Conservation (phyloP, 176 grass and related monocot genomes). For the Rhynchospora pubera region DNA sequence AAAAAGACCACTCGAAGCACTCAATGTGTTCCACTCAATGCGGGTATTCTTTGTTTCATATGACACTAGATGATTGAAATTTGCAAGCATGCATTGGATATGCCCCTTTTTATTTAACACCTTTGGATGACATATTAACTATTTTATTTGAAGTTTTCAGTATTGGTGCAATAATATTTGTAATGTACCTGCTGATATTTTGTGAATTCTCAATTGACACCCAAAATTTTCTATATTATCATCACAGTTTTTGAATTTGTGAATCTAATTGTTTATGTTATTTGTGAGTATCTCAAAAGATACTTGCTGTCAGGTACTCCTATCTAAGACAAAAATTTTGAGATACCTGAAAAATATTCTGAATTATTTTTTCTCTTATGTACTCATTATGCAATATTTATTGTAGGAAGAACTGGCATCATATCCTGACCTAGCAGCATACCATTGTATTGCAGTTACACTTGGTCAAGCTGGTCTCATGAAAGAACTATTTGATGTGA, state of each 20-base stretch:
- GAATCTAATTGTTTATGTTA: neutral
- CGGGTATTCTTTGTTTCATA: conserved; percentile 38
- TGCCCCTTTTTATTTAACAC: neutral
- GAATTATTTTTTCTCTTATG: neutral
- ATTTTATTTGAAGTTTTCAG: neutral
- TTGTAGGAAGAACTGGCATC: conserved; percentile 83
- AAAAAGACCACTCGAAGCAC: conserved; percentile 72
- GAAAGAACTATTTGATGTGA: conserved; percentile 97
- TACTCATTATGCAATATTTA: conserved; percentile 18
- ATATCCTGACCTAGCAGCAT: conserved; percentile 85
- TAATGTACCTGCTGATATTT: neutral
- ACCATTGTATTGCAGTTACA: conserved; percentile 87
- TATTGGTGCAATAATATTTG: neutral
- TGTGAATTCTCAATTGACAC: neutral
- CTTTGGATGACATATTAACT: neutral
- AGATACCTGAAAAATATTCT: neutral
- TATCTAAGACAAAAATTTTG: neutral
- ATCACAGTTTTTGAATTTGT: neutral
- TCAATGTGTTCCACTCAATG: conserved; percentile 87
- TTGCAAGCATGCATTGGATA: neutral
- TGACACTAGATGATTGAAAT: neutral
- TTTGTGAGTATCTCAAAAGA: neutral
- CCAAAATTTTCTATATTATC: neutral
- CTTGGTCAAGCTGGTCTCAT: conserved; percentile 91
- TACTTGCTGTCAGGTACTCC: neutral